phyloP scores from a whole-genome alignment of 805 yeast genomes.

The Schwanniomyces pseudopolymorphus region DNA sequence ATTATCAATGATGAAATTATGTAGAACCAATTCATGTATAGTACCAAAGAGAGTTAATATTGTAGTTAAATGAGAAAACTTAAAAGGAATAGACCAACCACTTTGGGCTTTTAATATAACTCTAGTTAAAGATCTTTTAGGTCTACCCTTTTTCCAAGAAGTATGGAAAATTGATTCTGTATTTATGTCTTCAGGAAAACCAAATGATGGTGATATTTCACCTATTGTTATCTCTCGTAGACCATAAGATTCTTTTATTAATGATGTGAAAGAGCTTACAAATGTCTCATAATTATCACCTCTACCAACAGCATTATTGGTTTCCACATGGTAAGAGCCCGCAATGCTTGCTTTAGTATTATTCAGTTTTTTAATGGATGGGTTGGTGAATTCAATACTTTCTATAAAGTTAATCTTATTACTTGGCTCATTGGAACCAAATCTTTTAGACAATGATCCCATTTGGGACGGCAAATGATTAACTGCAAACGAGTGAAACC shows the following conservation, averaged over 20 bases:
- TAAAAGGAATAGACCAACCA: conserved; percentile 55
- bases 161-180: conserved; percentile 19
- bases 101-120: conserved; percentile 42
- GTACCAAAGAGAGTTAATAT: conserved; percentile 39
- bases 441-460: conserved; percentile 19
- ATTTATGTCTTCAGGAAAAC: conserved; percentile 26
- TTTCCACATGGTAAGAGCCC: conserved; percentile 35
- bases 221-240: conserved; percentile 38
- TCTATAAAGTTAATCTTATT: conserved; percentile 31
- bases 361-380: conserved; percentile 26
- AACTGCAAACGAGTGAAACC: conserved; percentile 36
- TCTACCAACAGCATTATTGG: conserved; percentile 13
- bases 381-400: conserved; percentile 28
- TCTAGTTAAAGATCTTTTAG: conserved; percentile 24
- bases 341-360: conserved; percentile 30
- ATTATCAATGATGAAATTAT: conserved; percentile 51
- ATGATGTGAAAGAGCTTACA: conserved; percentile 19
- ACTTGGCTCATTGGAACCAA: conserved; percentile 24
- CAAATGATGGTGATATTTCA: conserved; percentile 53
- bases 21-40: conserved; percentile 43
- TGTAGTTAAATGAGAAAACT: conserved; percentile 43
- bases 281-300: conserved; percentile 23
- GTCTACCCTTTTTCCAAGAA: conserved; percentile 12
- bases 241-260: conserved; percentile 49
- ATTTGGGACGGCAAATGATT: conserved; percentile 26